Evolutionary conservation across 441 rosid genomes (phyloP), one percentile per base, ranked within the genome.

Genomic region (Croton setiger): DNA sequence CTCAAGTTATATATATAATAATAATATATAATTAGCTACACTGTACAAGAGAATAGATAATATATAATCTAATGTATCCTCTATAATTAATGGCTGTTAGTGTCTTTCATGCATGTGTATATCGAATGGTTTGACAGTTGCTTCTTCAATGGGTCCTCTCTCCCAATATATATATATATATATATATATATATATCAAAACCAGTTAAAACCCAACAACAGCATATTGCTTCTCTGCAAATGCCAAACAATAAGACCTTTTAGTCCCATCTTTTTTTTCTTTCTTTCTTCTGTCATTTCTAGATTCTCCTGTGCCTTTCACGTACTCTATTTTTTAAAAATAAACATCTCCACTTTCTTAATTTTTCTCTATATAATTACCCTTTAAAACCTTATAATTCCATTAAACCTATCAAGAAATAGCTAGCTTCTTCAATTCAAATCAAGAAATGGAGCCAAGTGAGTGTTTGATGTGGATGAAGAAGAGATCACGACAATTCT

Each of bases 241-340:
- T 58, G 75, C 78, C 83, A 84, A 82, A 71, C 51, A 39, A 53
- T 66, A 63, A 71, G 75, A 78, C 83, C 41, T 76, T 77, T 80
- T 54, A 39, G 49, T 33, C 43, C 72, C 64, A 58, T 18, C 75
- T 57, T 73, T 59, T 76, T 70, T 72, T 27, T 27, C 2, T 27
- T 27, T 27, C 18, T 18, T 18, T 52, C 67, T 54, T 47, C 77
- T 27, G 73, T 69, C 71, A 39, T 39, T 39, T 68, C 60, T 61
- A 68, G 75, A 72, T 72, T 81, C 79, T 75, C 74, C 31, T 11
- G 72, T 72, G 48, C 72, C 76, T 82, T 74, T 82, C 82, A 54
- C 39, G 72, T 63, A 69, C 71, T 76, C 60, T 70, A 71, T 76
- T 70, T 36, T 59, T 57, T n/a, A 71, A 53, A 37, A 3, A 44